Conservation (phyloP, 306 rosid species). For the apple (Malus domestica) region DNA sequence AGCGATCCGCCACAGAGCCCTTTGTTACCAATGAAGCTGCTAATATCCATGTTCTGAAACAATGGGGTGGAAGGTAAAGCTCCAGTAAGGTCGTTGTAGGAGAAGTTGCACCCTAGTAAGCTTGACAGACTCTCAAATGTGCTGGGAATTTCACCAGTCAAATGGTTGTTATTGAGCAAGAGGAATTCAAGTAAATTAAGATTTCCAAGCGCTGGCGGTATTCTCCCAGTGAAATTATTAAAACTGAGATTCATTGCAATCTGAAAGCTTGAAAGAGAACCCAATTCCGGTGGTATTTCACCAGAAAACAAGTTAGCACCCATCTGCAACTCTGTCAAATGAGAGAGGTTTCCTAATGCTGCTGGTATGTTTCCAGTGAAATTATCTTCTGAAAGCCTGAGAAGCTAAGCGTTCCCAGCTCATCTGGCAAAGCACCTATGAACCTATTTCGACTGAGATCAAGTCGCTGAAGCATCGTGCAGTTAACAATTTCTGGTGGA, state of each 20-base stretch:
- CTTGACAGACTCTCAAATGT: constrained; percentile 66
- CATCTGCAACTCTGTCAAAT: constrained; percentile 78
- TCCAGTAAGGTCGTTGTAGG: constrained; percentile 78
- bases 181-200: constrained; percentile 64
- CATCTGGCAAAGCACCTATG: constrained; percentile 50
- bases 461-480: constrained; percentile 80
- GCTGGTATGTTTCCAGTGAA: constrained; percentile 68
- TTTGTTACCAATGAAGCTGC: constrained; percentile 59
- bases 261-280: constrained; percentile 76
- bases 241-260: constrained; percentile 85
- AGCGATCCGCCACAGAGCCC: constrained; percentile 88
- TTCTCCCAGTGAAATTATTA: constrained; percentile 66
- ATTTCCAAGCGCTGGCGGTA: constrained; percentile 66
- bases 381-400: constrained; percentile 63
- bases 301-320: constrained; percentile 66
- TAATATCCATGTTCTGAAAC: constrained; percentile 58
- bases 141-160: constrained; percentile 78
- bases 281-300: constrained; percentile 71
- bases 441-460: constrained; percentile 76
- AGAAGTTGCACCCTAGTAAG: constrained; percentile 81
- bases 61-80: constrained; percentile 59
- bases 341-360: constrained; percentile 60
- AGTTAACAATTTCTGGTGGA: constrained; percentile 55
- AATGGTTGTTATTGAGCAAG: constrained; percentile 71
- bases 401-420: constrained; percentile 78